Evolutionary conservation across 163 green algal species (phyloP).

Genomic region (Volvox carteri): DNA sequence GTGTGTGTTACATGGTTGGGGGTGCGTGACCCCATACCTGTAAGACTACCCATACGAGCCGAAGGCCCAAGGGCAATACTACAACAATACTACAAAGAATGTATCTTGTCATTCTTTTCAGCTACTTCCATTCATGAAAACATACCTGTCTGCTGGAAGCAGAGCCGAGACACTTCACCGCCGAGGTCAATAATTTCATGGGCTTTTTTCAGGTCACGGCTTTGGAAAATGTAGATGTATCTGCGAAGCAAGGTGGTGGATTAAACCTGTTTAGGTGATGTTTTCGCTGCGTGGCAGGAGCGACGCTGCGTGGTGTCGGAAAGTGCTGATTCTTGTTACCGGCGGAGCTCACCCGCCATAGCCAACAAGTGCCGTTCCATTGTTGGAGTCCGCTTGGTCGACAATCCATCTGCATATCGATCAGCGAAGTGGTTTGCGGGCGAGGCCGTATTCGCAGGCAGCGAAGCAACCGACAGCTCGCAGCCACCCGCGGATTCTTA

Average conservation of each 20-base stretch:
- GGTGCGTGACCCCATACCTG: background rate
- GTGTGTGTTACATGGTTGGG: background rate
- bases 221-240: slow-evolving; percentile 37
- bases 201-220: background rate
- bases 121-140: background rate
- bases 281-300: background rate
- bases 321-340: background rate
- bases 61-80: background rate
- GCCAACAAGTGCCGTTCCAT: slow-evolving; percentile 2
- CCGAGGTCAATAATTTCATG: background rate
- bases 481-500: background rate
- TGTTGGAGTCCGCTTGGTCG: slow-evolving; percentile 22
- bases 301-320: background rate
- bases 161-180: background rate
- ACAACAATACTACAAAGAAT: background rate
- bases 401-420: slow-evolving; percentile 16
- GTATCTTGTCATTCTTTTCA: background rate
- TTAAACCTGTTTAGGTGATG: background rate
- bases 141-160: background rate
- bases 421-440: background rate
- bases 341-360: slow-evolving; percentile 23
- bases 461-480: background rate
- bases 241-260: background rate
- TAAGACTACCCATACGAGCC: background rate
- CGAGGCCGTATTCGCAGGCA: background rate